Evolutionary conservation across 1,139 yeast genomes (phyloP).

Genomic region (Diutina mesorugosa): DNA sequence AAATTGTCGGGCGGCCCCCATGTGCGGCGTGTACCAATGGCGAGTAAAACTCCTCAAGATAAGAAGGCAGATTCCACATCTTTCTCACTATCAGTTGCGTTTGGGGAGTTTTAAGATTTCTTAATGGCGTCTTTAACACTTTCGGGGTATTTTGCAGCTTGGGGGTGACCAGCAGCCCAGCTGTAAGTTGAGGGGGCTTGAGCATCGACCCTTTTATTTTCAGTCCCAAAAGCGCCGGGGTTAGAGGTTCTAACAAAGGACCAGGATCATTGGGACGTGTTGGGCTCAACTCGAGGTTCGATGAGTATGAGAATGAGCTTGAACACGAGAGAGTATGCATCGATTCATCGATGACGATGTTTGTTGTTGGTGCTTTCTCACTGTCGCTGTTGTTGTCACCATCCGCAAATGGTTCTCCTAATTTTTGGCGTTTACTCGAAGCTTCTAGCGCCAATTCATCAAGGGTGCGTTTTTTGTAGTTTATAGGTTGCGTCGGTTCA

Average conservation of each 20-base stretch:
- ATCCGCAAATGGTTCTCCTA: constrained; percentile 5
- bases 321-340: neutral
- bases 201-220: neutral
- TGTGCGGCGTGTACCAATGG: constrained; percentile 20
- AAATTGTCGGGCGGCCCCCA: constrained; percentile 3
- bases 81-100: constrained; percentile 29
- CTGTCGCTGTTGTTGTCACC: constrained; percentile 5
- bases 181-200: neutral
- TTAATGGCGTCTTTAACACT: constrained; percentile 23
- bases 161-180: neutral
- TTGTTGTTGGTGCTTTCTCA: constrained; percentile 3
- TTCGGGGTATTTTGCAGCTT: constrained; percentile 7
- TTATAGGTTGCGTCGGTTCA: neutral
- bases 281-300: constrained; percentile 54
- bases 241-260: constrained; percentile 46
- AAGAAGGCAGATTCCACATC: constrained; percentile 53
- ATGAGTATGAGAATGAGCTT: constrained; percentile 40
- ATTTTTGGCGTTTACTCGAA: neutral
- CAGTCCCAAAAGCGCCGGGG: constrained; percentile 18
- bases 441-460: neutral
- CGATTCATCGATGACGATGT: neutral
- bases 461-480: neutral
- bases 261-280: constrained; percentile 45
- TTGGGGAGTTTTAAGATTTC: constrained; percentile 29
- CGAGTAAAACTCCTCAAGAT: constrained; percentile 55